phyloP scores from a whole-genome alignment of 208 protist species.

The Jaenimonas drosophilae region DNA sequence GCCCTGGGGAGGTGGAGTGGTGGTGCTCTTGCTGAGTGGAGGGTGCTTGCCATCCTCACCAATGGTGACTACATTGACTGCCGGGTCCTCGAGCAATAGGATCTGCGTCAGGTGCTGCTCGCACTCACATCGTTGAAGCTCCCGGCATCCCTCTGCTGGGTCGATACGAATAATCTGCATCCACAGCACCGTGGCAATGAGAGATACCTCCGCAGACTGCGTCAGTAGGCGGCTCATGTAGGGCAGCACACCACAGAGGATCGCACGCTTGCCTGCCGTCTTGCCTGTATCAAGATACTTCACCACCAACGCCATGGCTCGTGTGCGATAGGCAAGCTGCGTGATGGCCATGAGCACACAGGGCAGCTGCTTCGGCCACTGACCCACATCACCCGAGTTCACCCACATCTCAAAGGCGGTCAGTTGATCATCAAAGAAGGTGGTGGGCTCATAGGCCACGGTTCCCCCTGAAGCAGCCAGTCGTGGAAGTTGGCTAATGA shows the following conservation, averaged over 20 bases:
- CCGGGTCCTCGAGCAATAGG: slow-evolving; percentile 45
- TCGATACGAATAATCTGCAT: slow-evolving; percentile 74
- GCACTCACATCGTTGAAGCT: slow-evolving; percentile 41
- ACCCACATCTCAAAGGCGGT: slow-evolving; percentile 99
- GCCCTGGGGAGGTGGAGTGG: too few relatives aligned
- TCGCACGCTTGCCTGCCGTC: slow-evolving; percentile 92
- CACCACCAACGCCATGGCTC: slow-evolving; percentile 93
- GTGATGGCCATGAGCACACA: slow-evolving; percentile 96
- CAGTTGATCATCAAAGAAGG: slow-evolving; percentile 97
- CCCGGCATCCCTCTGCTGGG: slow-evolving; percentile 34
- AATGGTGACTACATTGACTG: background rate
- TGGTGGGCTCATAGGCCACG: slow-evolving; percentile 59
- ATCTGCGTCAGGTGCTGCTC: slow-evolving; percentile 63
- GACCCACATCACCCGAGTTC: slow-evolving; percentile 82
- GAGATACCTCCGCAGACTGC: slow-evolving; percentile 59
- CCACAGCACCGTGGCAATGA: slow-evolving; percentile 76
- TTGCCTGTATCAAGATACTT: slow-evolving; percentile 95
- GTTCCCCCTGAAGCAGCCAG: slow-evolving; percentile 27
- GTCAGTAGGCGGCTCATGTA: slow-evolving; percentile 96
- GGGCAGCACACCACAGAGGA: slow-evolving; percentile 96
- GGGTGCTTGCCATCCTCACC: background rate
- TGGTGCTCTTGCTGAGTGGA: too few relatives aligned
- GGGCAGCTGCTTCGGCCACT: slow-evolving; percentile 94
- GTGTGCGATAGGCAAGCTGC: slow-evolving; percentile 86
- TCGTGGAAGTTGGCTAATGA: slow-evolving; percentile 86